phyloP scores from a whole-genome alignment of 306 rosid genomes.

The Prunus mira region DNA sequence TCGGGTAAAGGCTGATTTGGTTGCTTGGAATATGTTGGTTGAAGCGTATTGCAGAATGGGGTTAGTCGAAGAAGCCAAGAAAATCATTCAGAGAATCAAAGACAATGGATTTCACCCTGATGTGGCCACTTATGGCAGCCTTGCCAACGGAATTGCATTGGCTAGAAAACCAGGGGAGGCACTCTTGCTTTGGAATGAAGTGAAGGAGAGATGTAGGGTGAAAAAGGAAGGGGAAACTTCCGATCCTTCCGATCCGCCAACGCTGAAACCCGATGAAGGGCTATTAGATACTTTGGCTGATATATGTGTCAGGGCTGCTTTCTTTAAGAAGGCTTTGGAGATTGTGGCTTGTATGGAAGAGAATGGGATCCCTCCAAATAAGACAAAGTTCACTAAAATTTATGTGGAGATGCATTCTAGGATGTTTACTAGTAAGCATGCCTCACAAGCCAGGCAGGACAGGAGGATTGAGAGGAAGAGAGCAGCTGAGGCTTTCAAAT shows the following conservation, averaged over 20 bases:
- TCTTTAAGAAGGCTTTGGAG: slow-evolving; percentile 85
- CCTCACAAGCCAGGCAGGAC: slow-evolving; percentile 88
- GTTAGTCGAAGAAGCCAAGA: slow-evolving; percentile 77
- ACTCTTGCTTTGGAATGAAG: slow-evolving; percentile 89
- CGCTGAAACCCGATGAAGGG: slow-evolving; percentile 85
- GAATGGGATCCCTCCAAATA: slow-evolving; percentile 84
- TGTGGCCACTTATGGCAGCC: slow-evolving; percentile 82
- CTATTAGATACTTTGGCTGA: slow-evolving; percentile 86
- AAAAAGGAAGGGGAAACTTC: slow-evolving; percentile 32
- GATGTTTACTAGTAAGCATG: slow-evolving; percentile 97
- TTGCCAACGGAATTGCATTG: slow-evolving; percentile 73
- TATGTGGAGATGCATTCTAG: slow-evolving; percentile 99
- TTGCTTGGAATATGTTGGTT: slow-evolving; percentile 95
- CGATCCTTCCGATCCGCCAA: slow-evolving; percentile 47
- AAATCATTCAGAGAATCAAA: slow-evolving; percentile 69
- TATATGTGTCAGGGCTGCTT: slow-evolving; percentile 94
- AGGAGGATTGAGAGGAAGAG: slow-evolving; percentile 85
- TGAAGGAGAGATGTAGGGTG: slow-evolving; percentile 70
- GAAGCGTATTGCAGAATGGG: slow-evolving; percentile 92
- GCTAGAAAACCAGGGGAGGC: slow-evolving; percentile 98
- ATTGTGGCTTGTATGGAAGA: slow-evolving; percentile 99
- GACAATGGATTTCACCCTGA: slow-evolving; percentile 72
- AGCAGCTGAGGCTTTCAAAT: slow-evolving; percentile 98
- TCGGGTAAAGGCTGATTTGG: slow-evolving; percentile 71
- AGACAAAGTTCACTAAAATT: slow-evolving; percentile 84